Evolutionary conservation across 2,329 filamentous ascomycete species (phyloP).

Genomic region (Rutstroemia sp.): DNA sequence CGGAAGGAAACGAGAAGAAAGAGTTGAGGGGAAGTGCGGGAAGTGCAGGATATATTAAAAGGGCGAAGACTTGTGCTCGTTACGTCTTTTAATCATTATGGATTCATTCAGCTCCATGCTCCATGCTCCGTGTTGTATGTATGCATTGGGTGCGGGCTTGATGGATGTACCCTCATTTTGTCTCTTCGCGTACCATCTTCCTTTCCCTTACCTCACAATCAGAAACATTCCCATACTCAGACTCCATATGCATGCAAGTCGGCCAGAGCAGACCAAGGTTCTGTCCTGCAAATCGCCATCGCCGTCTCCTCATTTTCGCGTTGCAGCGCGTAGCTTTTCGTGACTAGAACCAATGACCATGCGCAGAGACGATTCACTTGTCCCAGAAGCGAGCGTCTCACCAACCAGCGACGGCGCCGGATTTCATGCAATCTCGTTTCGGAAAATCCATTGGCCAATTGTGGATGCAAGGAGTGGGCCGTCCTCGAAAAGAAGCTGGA

Average conservation of each 20-base stretch:
- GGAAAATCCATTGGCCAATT: background rate
- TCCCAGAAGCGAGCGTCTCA: background rate
- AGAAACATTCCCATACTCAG: too few relatives aligned
- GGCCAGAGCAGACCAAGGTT: background rate
- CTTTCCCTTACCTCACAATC: too few relatives aligned
- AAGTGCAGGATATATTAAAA: constrained; percentile 3
- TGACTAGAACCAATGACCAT: background rate
- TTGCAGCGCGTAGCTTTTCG: constrained; percentile 5
- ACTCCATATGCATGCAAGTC: background rate
- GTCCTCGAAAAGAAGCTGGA: too few relatives aligned
- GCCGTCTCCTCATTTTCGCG: background rate
- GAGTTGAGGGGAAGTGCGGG: background rate
- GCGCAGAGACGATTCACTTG: background rate
- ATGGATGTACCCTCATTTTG: too few relatives aligned
- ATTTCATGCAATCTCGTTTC: background rate
- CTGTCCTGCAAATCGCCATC: too few relatives aligned
- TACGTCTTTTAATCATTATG: background rate
- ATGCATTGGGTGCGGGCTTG: too few relatives aligned
- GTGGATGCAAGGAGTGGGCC: background rate
- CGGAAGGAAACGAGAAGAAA: background rate
- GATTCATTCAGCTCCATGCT: too few relatives aligned
- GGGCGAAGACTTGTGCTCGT: background rate
- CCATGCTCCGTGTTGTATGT: too few relatives aligned
- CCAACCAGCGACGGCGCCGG: too few relatives aligned
- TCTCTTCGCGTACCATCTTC: too few relatives aligned